Conservation (phyloP, 2,329 filamentous ascomycete genomes). For the Scedosporium minutisporum region DNA sequence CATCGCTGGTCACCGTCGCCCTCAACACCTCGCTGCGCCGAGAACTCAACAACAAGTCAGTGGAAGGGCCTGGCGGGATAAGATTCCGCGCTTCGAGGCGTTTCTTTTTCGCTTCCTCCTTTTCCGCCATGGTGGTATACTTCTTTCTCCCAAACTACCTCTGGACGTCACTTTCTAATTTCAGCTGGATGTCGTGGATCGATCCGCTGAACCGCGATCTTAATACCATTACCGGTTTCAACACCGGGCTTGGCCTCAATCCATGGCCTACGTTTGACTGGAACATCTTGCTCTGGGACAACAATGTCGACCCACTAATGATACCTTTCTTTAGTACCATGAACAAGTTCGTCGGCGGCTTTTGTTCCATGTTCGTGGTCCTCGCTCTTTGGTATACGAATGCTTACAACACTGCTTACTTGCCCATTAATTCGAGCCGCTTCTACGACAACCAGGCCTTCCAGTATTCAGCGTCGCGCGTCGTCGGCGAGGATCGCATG, state of each 20-base stretch:
- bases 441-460: slow-evolving; percentile 39
- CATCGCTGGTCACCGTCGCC: slow-evolving; percentile 38
- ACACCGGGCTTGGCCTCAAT: slow-evolving; percentile 29
- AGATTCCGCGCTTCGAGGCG: slow-evolving; percentile 32
- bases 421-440: slow-evolving; percentile 42
- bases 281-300: slow-evolving; percentile 25
- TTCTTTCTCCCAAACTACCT: slow-evolving; percentile 46
- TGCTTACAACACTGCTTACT: slow-evolving; percentile 45
- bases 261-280: slow-evolving; percentile 33
- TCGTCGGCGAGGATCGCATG: slow-evolving; percentile 30
- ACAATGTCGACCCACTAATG: slow-evolving; percentile 29
- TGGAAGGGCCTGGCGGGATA: slow-evolving; percentile 24
- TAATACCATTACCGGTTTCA: slow-evolving; percentile 24
- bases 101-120: slow-evolving; percentile 34
- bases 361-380: slow-evolving; percentile 44
- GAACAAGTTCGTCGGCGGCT: slow-evolving; percentile 50
- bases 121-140: slow-evolving; percentile 39
- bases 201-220: slow-evolving; percentile 29
- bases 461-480: slow-evolving; percentile 35
- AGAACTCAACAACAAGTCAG: slow-evolving; percentile 19
- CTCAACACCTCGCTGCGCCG: slow-evolving; percentile 39
- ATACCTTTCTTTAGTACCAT: slow-evolving; percentile 49
- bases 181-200: slow-evolving; percentile 47
- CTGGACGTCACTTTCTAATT: slow-evolving; percentile 35
- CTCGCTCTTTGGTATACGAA: slow-evolving; percentile 50